Evolutionary conservation across 805 yeast species (phyloP).

Genomic region (Starmerella potacharoeniae): DNA sequence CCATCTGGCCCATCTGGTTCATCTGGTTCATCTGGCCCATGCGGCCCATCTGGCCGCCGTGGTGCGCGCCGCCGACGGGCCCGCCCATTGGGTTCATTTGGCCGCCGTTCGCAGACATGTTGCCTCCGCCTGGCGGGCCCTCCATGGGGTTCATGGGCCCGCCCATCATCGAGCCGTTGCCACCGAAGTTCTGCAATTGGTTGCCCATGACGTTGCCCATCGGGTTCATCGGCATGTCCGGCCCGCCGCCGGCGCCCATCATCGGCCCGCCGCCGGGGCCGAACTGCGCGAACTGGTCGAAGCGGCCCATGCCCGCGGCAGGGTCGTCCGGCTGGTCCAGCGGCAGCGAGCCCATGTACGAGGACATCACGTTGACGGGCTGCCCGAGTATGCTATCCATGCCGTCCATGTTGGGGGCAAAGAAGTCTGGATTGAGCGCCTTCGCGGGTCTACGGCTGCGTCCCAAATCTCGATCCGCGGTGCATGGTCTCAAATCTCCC

Average conservation of each 20-base stretch:
- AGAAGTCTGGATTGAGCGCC: neutral
- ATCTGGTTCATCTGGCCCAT: neutral
- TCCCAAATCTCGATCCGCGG: neutral
- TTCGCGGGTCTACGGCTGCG: neutral
- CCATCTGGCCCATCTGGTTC: neutral
- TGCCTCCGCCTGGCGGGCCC: neutral
- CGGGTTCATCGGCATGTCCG: neutral
- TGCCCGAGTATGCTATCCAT: constrained; percentile 21
- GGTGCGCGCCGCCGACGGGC: neutral
- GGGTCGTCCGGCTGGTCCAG: constrained; percentile 8
- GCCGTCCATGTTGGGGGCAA: constrained; percentile 14
- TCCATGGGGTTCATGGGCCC: neutral
- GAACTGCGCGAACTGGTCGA: constrained; percentile 11
- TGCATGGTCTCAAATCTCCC: neutral
- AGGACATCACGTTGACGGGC: constrained; percentile 17
- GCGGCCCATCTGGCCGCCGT: neutral
- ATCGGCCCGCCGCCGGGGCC: neutral
- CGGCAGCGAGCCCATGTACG: constrained; percentile 17
- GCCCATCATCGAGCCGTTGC: constrained; percentile 2
- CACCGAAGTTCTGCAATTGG: neutral
- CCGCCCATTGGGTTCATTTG: constrained; percentile 1
- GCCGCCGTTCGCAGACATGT: neutral
- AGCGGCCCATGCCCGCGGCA: constrained; percentile 3
- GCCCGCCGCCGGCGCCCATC: neutral
- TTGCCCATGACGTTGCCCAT: constrained; percentile 3